Conservation (phyloP, 345 rosid species). For the Hirschfeldia incana region DNA sequence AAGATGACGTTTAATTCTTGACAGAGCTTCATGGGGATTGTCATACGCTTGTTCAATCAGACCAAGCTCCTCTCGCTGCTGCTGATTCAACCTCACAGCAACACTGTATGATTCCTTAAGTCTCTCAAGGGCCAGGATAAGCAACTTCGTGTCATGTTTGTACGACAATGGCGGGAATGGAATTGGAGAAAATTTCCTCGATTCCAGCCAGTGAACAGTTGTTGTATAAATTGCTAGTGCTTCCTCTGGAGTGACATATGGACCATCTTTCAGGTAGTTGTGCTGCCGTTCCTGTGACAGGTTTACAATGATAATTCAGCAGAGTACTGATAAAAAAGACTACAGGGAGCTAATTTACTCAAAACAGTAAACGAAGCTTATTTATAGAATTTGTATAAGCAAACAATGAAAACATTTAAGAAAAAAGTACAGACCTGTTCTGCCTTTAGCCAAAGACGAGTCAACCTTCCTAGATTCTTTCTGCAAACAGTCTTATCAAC, state of each 20-base stretch:
- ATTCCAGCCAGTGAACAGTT: slow-evolving; percentile 98
- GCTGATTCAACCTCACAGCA: slow-evolving; percentile 96
- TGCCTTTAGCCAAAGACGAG: slow-evolving; percentile 99
- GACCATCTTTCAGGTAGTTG: slow-evolving; percentile 98
- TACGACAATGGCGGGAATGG: slow-evolving; percentile 98
- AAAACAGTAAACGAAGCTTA: background rate
- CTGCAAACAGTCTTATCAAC: slow-evolving; percentile 98
- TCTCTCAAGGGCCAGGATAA: slow-evolving; percentile 97
- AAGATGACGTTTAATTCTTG: slow-evolving; percentile 97
- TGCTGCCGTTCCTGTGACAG: slow-evolving; percentile 85
- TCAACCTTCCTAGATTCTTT: slow-evolving; percentile 94
- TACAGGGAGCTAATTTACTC: background rate
- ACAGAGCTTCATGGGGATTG: slow-evolving; percentile 97
- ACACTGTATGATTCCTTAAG: slow-evolving; percentile 99
- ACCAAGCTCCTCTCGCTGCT: slow-evolving; percentile 98
- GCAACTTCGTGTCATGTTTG: slow-evolving; percentile 97
- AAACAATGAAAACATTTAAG: background rate
- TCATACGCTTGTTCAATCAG: slow-evolving; percentile 99
- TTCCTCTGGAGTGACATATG: slow-evolving; percentile 98
- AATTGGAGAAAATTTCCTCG: slow-evolving; percentile 95
- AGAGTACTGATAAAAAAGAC: slow-evolving; percentile 2
- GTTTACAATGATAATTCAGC: slow-evolving; percentile 12
- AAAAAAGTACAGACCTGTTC: slow-evolving; percentile 65
- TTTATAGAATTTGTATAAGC: background rate
- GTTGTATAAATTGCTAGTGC: slow-evolving; percentile 98